Evolutionary conservation across 768 basidiomycete genomes (phyloP).

Genomic region (Leccinellum luteum): DNA sequence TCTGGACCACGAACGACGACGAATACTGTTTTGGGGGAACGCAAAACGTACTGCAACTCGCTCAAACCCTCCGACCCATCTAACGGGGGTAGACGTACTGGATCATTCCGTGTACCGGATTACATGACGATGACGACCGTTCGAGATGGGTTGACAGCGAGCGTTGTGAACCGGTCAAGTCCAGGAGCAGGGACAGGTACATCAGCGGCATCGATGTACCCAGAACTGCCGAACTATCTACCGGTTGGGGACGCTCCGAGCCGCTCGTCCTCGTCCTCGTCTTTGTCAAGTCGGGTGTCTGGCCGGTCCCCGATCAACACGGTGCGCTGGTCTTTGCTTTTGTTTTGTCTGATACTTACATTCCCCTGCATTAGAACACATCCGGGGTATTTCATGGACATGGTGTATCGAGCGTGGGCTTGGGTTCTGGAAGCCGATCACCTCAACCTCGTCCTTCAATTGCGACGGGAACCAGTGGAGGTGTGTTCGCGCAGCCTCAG

Average conservation of each 20-base stretch:
- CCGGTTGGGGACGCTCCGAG: constrained; percentile 25
- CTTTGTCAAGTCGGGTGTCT: constrained; percentile 32
- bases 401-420: constrained; percentile 6
- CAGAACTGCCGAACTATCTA: constrained; percentile 24
- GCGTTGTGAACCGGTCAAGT: constrained; percentile 16
- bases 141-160: constrained; percentile 28
- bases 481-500: constrained; percentile 25
- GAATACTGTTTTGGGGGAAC: constrained; percentile 36
- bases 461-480: constrained; percentile 3
- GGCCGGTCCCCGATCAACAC: constrained; percentile 29
- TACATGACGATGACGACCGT: constrained; percentile 34
- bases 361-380: constrained; percentile 16
- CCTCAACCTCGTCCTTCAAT: constrained; percentile 20
- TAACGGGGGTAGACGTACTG: constrained; percentile 11
- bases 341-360: constrained; percentile 7
- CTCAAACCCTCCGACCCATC: constrained; percentile 13
- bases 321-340: constrained; percentile 15
- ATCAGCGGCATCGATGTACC: constrained; percentile 15
- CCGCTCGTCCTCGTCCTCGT: constrained; percentile 33
- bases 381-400: constrained; percentile 24
- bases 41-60: constrained; percentile 18
- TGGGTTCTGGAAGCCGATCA: constrained; percentile 14
- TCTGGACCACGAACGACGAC: constrained; percentile 20
- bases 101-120: constrained; percentile 28
- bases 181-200: constrained; percentile 11